Base-by-base conservation (phyloP, 306 rosid species). In the Cucurbita moschata region DNA sequence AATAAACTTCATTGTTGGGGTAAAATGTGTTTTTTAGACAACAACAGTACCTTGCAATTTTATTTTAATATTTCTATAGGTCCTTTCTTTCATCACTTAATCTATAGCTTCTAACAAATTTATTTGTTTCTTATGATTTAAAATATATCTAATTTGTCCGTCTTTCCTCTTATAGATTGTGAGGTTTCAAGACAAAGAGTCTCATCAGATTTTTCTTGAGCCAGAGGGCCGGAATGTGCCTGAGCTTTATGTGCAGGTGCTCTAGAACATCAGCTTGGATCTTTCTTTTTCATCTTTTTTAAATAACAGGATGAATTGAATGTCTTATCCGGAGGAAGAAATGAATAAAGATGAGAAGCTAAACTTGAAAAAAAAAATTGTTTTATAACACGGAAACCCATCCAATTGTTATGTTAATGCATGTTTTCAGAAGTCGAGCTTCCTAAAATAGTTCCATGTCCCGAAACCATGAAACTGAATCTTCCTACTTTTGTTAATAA, bases 191-290 rank as follows among this genome's bases (percentile, higher is more conserved):
- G 98, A 93, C 78, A 93, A 88, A 65, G 98, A 93, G 78, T 93
- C 98, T 12, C 98, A 93, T 85, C 97, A 90, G 78, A 82, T 93
- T 71, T 93, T 93, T 87, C 98, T 93, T 86, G 98, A 93, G 82
- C 98, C 98, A 6, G 98, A 93, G 88, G 98, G 97, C 68, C 88
- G 98, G 40, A 74, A 77, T 79, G 96, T 93, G 80, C 97, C 96
- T 39, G 98, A 93, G 85, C 92, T 93, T 60, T 93, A 93, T 80
- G 98, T 93, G 77, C 98, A 93, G 89, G 98, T 93, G 77, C 75
- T 44, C 40, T 75, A 57, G 37, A n/a, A 74, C 49, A 11, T 73
- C 53, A 21, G 62, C 50, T 76, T 66, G 64, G 69, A 16, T 47
- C 8, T n/a, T 14, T 49, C 18, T 44, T 30, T 30, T 30, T 69